Base-by-base conservation (phyloP, 73 alveolate genomes). In the Paraurostyla sp. region DNA sequence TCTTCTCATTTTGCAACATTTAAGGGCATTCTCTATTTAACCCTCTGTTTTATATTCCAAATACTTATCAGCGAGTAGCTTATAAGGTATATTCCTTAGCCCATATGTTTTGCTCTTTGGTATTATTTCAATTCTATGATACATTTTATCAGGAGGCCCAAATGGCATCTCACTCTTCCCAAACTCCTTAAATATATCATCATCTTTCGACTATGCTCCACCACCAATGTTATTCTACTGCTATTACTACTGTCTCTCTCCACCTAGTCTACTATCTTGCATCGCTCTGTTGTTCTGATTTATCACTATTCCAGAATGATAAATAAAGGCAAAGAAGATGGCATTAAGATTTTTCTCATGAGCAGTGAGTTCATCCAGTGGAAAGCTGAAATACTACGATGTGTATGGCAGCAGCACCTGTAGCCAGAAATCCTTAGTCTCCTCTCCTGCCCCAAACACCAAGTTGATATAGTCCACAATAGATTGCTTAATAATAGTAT, bases 401-500 rank as follows among this genome's bases (percentile, higher is more conserved):
- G 94, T 89, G 45, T 57, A 27, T 38, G 88, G 91, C 27, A 87
- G 16, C 13, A 87, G 81, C 11, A 91, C 76, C 18, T 69, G 51
- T 0, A 76, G 46, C 92, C 96, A 91, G 78, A 87, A 91, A 4
- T 86, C 76, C 22, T 50, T 41, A 6, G 87, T 42, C 54, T 90
- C 93, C 30, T 56, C 76, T 27, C 83, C 91, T 18, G 80, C 35
- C 25, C 94, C 93, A 49, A 89, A 89, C 23, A 83, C 87, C 30
- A 89, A 38, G 62, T 91, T 91, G 50, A 87, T 29, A 58, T 68
- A 91, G 62, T 91, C 96, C 20, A 71, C 60, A 56, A 83, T 48
- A 40, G 87, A 65, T 45, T 69, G 71, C 54, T 58, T 40, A 11
- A 63, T 45, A 32, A 80, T 16, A 7, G 27, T 91, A 41, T 92